These are phyloP conservation scores for Pterulicium gracile DNA, from an alignment of 1,284 basidiomycete genomes.

Conservation along the genomic window DNA sequence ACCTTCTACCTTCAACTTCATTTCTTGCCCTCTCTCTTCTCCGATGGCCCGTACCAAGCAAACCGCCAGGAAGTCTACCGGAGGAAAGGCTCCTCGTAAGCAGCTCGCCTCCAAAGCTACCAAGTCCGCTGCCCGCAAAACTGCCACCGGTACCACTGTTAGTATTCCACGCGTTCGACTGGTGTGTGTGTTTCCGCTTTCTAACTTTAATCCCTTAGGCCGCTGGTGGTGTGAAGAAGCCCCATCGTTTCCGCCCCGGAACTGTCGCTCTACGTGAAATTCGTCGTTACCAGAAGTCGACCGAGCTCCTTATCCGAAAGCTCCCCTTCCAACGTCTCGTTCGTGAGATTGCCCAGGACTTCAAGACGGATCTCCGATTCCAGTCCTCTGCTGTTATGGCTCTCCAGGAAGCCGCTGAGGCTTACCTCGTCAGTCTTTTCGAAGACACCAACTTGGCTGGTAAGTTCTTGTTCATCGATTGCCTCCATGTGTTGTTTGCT, in stretches of 20 bases:
- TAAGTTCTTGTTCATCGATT: background rate
- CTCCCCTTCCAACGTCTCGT: conserved; percentile 3
- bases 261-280: conserved; percentile 3
- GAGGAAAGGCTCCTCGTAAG: conserved; percentile 22
- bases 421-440: conserved; percentile 2
- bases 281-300: conserved; percentile 1
- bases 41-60: conserved; percentile 59
- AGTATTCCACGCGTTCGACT: background rate
- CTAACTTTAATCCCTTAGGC: background rate
- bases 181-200: background rate
- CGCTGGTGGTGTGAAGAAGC: conserved; percentile 2
- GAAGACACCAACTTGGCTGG: conserved; percentile 2
- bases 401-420: conserved; percentile 1
- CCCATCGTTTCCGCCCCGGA: conserved; percentile 3
- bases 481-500: background rate
- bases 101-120: conserved; percentile 10
- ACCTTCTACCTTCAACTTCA: background rate
- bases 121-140: conserved; percentile 10
- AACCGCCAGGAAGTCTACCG: conserved; percentile 80
- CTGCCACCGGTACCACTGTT: conserved; percentile 4
- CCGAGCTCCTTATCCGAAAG: conserved; percentile 1
- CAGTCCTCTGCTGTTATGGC: conserved; percentile 3
- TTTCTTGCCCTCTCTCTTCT: conserved; percentile 1
- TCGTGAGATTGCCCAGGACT: conserved; percentile 3
- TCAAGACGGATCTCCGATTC: conserved; percentile 3